Evolutionary conservation across 2,329 filamentous ascomycete species (phyloP).

Genomic region (Aspergillus chevalieri): DNA sequence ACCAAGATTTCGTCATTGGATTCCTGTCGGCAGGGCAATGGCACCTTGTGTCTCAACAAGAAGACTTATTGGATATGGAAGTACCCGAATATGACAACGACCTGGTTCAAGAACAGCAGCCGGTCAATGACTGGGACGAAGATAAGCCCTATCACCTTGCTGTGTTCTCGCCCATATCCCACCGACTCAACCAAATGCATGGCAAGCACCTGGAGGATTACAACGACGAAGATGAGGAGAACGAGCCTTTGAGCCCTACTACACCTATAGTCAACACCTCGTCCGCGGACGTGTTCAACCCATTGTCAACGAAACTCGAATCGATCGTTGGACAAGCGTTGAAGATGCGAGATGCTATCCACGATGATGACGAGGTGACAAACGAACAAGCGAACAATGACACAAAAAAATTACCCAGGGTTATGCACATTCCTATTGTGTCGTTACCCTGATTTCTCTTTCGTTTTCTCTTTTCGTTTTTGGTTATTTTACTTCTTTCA

Average conservation of each 20-base stretch:
- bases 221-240: slow-evolving; percentile 5
- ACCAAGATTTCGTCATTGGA: slow-evolving; percentile 37
- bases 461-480: slow-evolving; percentile 67
- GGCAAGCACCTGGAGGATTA: slow-evolving; percentile 6
- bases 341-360: slow-evolving; percentile 4
- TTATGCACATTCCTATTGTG: slow-evolving; percentile 15
- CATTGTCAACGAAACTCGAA: slow-evolving; percentile 8
- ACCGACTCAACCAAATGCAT: slow-evolving; percentile 6
- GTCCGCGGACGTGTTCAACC: not conserved
- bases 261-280: not conserved
- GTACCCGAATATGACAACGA: slow-evolving; percentile 3
- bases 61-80: slow-evolving; percentile 22
- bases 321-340: slow-evolving; percentile 9
- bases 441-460: slow-evolving; percentile 46
- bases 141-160: slow-evolving; percentile 4
- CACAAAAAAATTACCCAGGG: not conserved
- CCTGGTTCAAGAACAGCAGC: not conserved
- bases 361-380: not conserved
- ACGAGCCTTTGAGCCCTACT: slow-evolving; percentile 3
- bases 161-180: slow-evolving; percentile 14
- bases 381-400: not conserved
- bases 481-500: not conserved
- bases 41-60: slow-evolving; percentile 24
- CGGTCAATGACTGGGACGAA: not conserved
- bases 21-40: slow-evolving; percentile 32